A percentile compares a stretch with the other conserved stretches of the same genome.
Evolutionary conservation across 2,329 filamentous ascomycete genomes (phyloP).

Genomic region (Zasmidium citrigriseum): DNA sequence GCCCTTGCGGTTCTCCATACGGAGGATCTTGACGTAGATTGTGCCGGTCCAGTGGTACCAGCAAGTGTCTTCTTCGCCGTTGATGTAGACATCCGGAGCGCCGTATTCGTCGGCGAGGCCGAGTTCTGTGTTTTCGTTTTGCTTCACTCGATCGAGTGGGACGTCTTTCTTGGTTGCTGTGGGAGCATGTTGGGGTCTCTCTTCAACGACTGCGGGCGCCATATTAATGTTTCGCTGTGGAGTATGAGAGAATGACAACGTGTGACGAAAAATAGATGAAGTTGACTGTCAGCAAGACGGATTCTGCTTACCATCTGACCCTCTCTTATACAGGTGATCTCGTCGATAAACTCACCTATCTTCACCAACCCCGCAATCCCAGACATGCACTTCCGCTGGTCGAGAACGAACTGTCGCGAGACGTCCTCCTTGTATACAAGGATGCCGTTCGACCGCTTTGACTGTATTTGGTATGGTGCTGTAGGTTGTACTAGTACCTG

Average conservation of each 20-base stretch:
- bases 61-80: slow-evolving; percentile 10
- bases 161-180: background rate
- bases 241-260: background rate
- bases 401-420: background rate
- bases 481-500: background rate
- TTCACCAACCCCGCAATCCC: background rate
- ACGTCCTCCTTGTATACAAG: too few species aligned
- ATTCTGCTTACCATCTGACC: background rate
- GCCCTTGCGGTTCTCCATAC: slow-evolving; percentile 12
- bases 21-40: slow-evolving; percentile 11
- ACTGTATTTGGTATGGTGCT: background rate
- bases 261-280: background rate
- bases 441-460: background rate
- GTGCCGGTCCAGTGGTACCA: slow-evolving; percentile 14
- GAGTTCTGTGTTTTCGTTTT: slow-evolving; percentile 6
- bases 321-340: background rate
- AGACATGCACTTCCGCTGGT: background rate
- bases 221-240: background rate
- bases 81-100: slow-evolving; percentile 13
- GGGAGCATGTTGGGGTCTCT: background rate
- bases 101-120: slow-evolving; percentile 7
- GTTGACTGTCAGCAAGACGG: background rate
- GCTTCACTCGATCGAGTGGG: slow-evolving; percentile 5
- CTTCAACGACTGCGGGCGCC: background rate
- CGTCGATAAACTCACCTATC: too few species aligned